Base-by-base conservation (phyloP, 352 stramenopile genomes). In the Paralagenidium karlingii region DNA sequence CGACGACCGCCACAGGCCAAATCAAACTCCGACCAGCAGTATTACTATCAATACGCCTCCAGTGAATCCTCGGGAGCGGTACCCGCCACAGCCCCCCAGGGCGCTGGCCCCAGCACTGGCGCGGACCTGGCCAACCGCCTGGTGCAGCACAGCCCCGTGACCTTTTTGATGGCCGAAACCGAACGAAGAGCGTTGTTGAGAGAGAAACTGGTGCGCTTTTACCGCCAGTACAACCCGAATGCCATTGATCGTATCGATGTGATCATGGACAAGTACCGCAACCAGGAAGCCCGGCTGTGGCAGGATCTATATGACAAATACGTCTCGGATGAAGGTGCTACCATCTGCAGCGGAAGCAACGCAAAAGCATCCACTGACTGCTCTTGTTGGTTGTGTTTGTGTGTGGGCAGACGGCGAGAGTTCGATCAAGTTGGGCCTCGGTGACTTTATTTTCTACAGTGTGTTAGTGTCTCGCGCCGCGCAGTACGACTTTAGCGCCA, bases 371-470 rank as follows among this genome's bases (percentile, higher is more conserved):
- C 26, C 19, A 19, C 24, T 20, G 13, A 13, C 39, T 3, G 4
- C 24, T 32, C 5, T 40, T 34, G 8, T 40, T 38, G 19, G 7
- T 3, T 48, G 4, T 34, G 8, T 7, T 8, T 37, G n/a, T n/a
- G 3, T 39, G 1, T 25, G 5, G 30, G 12, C 32, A 82, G 67
- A 86, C 16, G 62, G 63, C 20, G 59, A 78, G 22, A 88, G 85
- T 38, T 94, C 80, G 20, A 97, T 97, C 43, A 89, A 96, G 48
- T 70, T 97, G 11, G 91, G 91, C 8, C 64, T 97, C n/a, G 96
- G 96, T 8, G 96, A 99, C 60, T 99, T 99, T 55, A 94, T 99
- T 20, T 99, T 99, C 54, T 99, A 99, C 63, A 97, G 81, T 34
- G 83, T 99, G 3, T 65, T 99, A 22, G 93, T 99, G 20, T 96